phyloP scores from a whole-genome alignment of 257 asterid species.

The Salvia miltiorrhiza region DNA sequence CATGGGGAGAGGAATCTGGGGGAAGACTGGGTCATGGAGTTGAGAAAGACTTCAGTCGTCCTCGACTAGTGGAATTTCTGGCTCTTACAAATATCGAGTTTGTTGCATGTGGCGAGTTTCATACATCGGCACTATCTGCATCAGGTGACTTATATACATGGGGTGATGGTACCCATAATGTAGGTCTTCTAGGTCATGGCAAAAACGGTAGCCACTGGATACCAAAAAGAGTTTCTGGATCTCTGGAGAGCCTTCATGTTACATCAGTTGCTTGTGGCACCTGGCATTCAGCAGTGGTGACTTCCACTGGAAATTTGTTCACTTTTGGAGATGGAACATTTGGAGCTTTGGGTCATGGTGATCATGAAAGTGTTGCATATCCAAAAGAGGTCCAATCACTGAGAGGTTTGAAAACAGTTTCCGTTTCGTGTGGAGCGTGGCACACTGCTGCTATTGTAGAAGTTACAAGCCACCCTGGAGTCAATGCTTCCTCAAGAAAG shows the following conservation, averaged over 20 bases:
- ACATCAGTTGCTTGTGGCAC: slow-evolving; percentile 80
- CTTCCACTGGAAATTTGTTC: slow-evolving; percentile 60
- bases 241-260: slow-evolving; percentile 82
- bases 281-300: slow-evolving; percentile 89
- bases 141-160: slow-evolving; percentile 85
- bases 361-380: slow-evolving; percentile 42
- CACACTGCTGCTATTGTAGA: slow-evolving; percentile 92
- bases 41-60: slow-evolving; percentile 68
- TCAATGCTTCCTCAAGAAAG: slow-evolving; percentile 53
- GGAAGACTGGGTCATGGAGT: slow-evolving; percentile 93
- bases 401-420: slow-evolving; percentile 59
- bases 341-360: slow-evolving; percentile 91
- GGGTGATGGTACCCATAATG: slow-evolving; percentile 87
- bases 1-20: slow-evolving; percentile 97
- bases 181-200: slow-evolving; percentile 93
- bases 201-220: slow-evolving; percentile 88
- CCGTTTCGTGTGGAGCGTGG: slow-evolving; percentile 84
- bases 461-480: slow-evolving; percentile 46
- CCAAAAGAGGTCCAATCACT: slow-evolving; percentile 77
- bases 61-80: slow-evolving; percentile 67
- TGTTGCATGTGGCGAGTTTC: slow-evolving; percentile 88
- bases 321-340: slow-evolving; percentile 91
- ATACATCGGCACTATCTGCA: slow-evolving; percentile 77
- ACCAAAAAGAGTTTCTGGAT: slow-evolving; percentile 73
- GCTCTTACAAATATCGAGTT: slow-evolving; percentile 69